Conservation (phyloP, 1,139 yeast species). For the Hyphopichia buzzinii region DNA sequence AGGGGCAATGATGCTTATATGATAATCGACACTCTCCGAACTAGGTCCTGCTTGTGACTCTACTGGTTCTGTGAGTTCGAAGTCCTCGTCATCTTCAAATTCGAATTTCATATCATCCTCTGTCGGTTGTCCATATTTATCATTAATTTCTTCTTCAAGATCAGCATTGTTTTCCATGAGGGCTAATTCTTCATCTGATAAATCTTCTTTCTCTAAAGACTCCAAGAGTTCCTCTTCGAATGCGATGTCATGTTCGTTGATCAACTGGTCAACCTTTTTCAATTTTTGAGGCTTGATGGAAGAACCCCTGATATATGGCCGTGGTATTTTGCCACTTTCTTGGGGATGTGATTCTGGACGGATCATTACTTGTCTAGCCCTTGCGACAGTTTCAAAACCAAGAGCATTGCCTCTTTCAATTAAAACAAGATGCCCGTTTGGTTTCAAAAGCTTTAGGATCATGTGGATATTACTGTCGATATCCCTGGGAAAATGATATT, state of each 20-base stretch:
- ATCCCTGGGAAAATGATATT: conserved; percentile 63
- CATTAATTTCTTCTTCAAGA: conserved; percentile 36
- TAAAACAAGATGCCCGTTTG: conserved; percentile 74
- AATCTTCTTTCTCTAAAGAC: conserved; percentile 21
- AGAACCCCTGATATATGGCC: conserved; percentile 64
- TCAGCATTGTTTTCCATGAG: conserved; percentile 16
- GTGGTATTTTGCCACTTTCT: conserved; percentile 65
- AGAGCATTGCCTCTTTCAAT: conserved; percentile 87
- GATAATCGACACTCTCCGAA: conserved; percentile 42
- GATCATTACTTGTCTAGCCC: conserved; percentile 86
- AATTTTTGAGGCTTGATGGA: conserved; percentile 39
- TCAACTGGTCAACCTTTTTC: conserved; percentile 34
- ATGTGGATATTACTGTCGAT: conserved; percentile 69
- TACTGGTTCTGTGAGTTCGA: conserved; percentile 32
- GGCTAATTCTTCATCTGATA: conserved; percentile 4
- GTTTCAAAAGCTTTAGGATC: conserved; percentile 60
- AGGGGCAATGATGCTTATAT: conserved; percentile 74
- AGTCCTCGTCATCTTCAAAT: conserved; percentile 41
- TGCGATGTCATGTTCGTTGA: conserved; percentile 32
- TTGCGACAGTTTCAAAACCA: conserved; percentile 84
- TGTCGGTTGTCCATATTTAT: conserved; percentile 39
- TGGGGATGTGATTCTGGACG: conserved; percentile 68
- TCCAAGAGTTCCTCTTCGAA: conserved; percentile 32
- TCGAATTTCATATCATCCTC: conserved; percentile 51
- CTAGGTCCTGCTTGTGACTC: conserved; percentile 12